A percentile compares a stretch with the other conserved stretches of the same genome.
Evolutionary conservation across 257 asterid genomes (phyloP).

Genomic region (Thymus quinquecostatus): DNA sequence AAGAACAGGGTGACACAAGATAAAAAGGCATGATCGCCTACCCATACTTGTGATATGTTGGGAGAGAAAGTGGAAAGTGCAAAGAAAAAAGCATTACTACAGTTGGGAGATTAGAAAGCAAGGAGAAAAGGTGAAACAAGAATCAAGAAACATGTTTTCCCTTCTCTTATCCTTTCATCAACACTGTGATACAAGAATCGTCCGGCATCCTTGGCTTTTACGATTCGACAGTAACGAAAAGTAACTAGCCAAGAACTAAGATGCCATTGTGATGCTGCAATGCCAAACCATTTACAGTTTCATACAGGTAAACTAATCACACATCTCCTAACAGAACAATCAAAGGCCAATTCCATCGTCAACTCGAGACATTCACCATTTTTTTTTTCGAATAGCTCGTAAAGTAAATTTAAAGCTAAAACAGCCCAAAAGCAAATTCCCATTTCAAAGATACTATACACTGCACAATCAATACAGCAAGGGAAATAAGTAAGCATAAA

Average conservation of each 20-base stretch:
- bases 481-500: background rate
- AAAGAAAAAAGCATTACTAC: conserved; percentile 20
- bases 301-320: conserved; percentile 3
- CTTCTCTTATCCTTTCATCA: conserved; percentile 9
- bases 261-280: background rate
- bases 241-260: conserved; percentile 6
- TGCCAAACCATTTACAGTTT: background rate
- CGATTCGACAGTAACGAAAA: conserved; percentile 1
- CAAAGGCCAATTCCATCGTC: background rate
- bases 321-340: background rate
- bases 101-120: conserved; percentile 28
- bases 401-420: background rate
- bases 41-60: conserved; percentile 26
- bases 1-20: conserved; percentile 15
- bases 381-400: background rate
- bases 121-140: conserved; percentile 2
- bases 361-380: background rate
- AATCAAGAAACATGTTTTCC: conserved; percentile 9
- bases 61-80: conserved; percentile 19
- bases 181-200: conserved; percentile 6
- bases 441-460: conserved; percentile 4
- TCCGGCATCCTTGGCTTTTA: background rate
- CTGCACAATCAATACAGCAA: background rate
- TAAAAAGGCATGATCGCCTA: conserved; percentile 24
- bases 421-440: background rate